These are phyloP conservation scores for Gonium pectorale DNA, from an alignment of 139 green algal genomes.

Conservation along the genomic window DNA sequence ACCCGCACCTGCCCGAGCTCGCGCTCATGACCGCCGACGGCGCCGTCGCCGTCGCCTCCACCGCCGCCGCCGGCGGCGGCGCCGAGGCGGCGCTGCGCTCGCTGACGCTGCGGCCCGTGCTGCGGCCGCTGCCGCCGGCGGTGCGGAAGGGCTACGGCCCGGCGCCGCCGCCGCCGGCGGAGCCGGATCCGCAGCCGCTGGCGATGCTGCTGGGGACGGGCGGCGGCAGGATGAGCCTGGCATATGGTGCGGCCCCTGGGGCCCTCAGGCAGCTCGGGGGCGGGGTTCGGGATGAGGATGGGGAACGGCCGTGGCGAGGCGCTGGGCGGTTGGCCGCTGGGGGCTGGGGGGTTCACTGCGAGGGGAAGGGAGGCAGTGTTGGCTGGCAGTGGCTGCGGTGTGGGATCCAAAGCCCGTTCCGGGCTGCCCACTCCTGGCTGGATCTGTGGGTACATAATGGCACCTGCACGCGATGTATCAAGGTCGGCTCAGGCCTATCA, in stretches of 20 bases:
- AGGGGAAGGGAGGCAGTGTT: too few species aligned
- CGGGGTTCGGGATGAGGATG: not conserved
- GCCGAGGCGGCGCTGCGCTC: not conserved
- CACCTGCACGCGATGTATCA: too few species aligned
- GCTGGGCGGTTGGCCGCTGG: not conserved
- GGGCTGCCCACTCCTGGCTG: not conserved
- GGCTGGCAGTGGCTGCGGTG: too few species aligned
- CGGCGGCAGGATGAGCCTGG: not conserved
- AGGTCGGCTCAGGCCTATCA: too few species aligned
- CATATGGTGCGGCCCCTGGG: conserved; percentile 7
- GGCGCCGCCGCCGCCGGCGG: not conserved
- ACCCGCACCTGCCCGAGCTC: conserved; percentile 30
- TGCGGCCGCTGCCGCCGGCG: conserved; percentile 8
- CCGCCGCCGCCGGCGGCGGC: not conserved
- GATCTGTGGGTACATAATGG: too few species aligned
- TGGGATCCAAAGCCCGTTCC: not conserved
- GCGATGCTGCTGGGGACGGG: not conserved
- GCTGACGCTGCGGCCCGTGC: conserved; percentile 11
- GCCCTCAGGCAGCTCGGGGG: not conserved
- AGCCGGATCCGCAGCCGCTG: too few species aligned
- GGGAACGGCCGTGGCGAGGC: too few species aligned
- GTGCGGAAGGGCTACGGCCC: too few species aligned
- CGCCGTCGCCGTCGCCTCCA: not conserved
- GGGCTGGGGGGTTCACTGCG: too few species aligned
- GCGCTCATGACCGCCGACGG: conserved; percentile 3